These are phyloP conservation scores for Williopsis jadinii DNA, from an alignment of 1,139 yeast species.

Conservation along the genomic window DNA sequence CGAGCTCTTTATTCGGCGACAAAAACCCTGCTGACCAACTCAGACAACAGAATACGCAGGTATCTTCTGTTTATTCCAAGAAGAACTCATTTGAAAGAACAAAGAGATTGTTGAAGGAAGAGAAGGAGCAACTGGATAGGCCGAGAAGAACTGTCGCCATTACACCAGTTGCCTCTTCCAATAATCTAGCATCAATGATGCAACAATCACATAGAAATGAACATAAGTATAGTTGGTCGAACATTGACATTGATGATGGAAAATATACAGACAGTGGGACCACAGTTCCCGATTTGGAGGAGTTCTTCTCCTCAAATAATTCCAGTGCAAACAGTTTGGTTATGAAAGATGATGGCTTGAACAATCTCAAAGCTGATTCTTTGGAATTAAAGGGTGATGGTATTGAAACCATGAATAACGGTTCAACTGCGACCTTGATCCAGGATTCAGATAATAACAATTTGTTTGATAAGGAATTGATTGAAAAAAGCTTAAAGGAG, in stretches of 20 bases:
- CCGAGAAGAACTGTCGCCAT: neutral
- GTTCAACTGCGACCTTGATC: too few relatives aligned
- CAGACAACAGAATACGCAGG: neutral
- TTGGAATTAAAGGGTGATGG: too few relatives aligned
- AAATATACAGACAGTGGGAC: conserved; percentile 1
- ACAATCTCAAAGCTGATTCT: neutral
- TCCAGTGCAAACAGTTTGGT: conserved; percentile 17
- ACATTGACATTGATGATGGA: conserved; percentile 22
- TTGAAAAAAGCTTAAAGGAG: conserved; percentile 18
- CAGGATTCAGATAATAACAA: neutral
- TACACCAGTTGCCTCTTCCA: neutral
- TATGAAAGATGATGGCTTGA: neutral
- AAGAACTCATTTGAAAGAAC: conserved; percentile 11
- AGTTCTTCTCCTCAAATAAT: conserved; percentile 18
- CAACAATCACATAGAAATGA: neutral
- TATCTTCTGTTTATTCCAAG: neutral
- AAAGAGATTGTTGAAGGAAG: conserved; percentile 6
- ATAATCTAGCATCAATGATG: conserved; percentile 1
- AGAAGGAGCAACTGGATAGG: conserved; percentile 7
- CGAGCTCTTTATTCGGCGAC: conserved; percentile 19
- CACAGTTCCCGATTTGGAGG: conserved; percentile 18
- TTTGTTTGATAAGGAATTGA: conserved; percentile 17
- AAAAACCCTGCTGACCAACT: neutral
- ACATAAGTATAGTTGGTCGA: conserved; percentile 10
- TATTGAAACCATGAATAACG: too few relatives aligned